Conservation (phyloP, 352 stramenopile species). For the Detonula confervacea region DNA sequence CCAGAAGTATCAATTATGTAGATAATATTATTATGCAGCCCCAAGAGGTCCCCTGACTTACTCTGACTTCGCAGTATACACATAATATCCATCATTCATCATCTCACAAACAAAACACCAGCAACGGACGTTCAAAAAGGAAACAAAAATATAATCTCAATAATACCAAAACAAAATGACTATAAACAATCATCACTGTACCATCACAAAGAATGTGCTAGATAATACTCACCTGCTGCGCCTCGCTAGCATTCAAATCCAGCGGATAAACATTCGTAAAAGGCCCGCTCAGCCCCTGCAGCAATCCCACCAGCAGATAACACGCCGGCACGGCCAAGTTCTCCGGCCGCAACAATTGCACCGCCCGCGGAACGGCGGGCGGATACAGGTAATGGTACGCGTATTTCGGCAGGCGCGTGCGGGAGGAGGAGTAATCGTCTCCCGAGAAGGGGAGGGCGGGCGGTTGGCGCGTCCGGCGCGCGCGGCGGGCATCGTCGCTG, state of each 20-base stretch:
- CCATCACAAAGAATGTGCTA: neutral
- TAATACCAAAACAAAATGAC: no score
- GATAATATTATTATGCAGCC: no score
- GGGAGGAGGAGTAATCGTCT: slow-evolving; percentile 32
- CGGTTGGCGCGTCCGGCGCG: neutral
- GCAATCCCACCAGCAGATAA: slow-evolving; percentile 76
- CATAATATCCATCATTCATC: no score
- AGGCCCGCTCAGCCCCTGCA: slow-evolving; percentile 73
- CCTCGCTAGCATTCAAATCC: slow-evolving; percentile 78
- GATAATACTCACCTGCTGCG: slow-evolving; percentile 60
- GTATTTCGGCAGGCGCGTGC: slow-evolving; percentile 21
- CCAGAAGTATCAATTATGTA: no score
- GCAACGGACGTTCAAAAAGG: no score
- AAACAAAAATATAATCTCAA: no score
- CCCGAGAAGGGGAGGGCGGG: slow-evolving; percentile 15
- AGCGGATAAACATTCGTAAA: slow-evolving; percentile 83
- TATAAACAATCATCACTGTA: no score
- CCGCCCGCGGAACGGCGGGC: slow-evolving; percentile 59
- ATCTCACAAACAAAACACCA: no score
- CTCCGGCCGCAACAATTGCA: slow-evolving; percentile 80
- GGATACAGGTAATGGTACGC: slow-evolving; percentile 68
- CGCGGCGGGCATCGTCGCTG: neutral
- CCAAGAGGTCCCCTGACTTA: no score
- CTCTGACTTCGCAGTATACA: no score
- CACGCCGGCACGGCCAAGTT: slow-evolving; percentile 81